Conservation (phyloP, 495 filamentous ascomycete genomes). For the Thermochaetoides thermophila region DNA sequence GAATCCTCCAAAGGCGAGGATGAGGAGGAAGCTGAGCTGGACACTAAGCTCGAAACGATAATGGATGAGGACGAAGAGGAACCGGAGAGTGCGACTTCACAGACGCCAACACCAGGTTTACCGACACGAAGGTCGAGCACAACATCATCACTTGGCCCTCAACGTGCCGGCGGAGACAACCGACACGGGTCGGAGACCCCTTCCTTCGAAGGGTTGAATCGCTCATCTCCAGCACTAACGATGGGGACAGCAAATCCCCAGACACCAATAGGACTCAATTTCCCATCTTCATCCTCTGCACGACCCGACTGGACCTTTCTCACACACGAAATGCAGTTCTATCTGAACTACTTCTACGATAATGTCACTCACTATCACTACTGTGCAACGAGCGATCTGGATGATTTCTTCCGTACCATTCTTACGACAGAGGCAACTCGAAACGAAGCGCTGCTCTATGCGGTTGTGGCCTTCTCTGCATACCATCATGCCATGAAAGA, state of each 20-base stretch:
- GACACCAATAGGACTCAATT: slow-evolving; percentile 15
- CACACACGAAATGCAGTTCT: slow-evolving; percentile 56
- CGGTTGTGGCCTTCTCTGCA: slow-evolving; percentile 78
- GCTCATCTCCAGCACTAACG: slow-evolving; percentile 34
- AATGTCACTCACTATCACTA: slow-evolving; percentile 70
- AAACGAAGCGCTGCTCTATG: slow-evolving; percentile 75
- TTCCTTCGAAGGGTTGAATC: slow-evolving; percentile 33
- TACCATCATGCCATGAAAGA: slow-evolving; percentile 66
- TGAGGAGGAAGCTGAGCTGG: slow-evolving; percentile 37
- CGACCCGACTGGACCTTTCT: slow-evolving; percentile 36
- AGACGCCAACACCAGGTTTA: slow-evolving; percentile 20
- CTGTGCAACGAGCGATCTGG: slow-evolving; percentile 49
- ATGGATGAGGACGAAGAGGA: slow-evolving; percentile 51
- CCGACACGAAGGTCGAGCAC: slow-evolving; percentile 31
- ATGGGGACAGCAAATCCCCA: slow-evolving; percentile 21
- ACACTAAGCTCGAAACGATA: slow-evolving; percentile 43
- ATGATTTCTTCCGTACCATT: slow-evolving; percentile 55
- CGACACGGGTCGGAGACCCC: slow-evolving; percentile 37
- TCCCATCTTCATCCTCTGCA: slow-evolving; percentile 15
- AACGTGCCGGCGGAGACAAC: slow-evolving; percentile 10
- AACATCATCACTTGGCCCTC: slow-evolving; percentile 23
- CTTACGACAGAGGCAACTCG: slow-evolving; percentile 58
- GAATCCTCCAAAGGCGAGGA: slow-evolving; percentile 38
- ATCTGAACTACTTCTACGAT: slow-evolving; percentile 62
- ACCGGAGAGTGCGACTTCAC: slow-evolving; percentile 21